phyloP scores from a whole-genome alignment of 257 asterid genomes.

The Henckelia pumila region DNA sequence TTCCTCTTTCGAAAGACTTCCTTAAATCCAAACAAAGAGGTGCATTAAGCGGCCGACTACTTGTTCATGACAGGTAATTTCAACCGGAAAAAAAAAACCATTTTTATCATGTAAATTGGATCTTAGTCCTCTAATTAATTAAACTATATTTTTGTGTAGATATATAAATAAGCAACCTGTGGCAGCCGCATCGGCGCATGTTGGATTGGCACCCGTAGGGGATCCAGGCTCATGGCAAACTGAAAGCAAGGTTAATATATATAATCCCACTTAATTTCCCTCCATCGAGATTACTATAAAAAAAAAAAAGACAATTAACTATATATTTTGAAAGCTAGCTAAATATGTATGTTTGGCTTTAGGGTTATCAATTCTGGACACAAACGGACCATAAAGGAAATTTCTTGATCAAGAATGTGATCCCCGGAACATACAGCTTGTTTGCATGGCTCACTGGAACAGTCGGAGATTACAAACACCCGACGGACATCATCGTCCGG shows the following conservation, averaged over 20 bases:
- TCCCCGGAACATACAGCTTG: constrained; percentile 52
- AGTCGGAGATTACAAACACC: constrained; percentile 60
- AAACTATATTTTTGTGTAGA: constrained; percentile 30
- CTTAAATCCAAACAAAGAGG: constrained; percentile 51
- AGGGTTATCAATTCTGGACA: constrained; percentile 78
- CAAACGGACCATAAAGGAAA: constrained; percentile 36
- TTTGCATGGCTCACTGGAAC: constrained; percentile 51
- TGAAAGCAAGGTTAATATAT: constrained; percentile 63
- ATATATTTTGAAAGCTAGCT: too few relatives aligned
- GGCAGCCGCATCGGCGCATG: constrained; percentile 43
- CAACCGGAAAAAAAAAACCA: too few relatives aligned
- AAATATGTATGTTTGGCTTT: background rate
- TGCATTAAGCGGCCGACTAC: constrained; percentile 42
- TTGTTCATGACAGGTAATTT: constrained; percentile 48
- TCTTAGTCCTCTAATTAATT: too few relatives aligned
- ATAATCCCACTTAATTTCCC: background rate
- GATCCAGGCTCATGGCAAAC: constrained; percentile 66
- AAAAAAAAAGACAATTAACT: too few relatives aligned
- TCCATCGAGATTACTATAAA: background rate
- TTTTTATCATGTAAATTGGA: too few relatives aligned
- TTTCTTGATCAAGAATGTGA: constrained; percentile 42
- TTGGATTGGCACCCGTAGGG: constrained; percentile 64
- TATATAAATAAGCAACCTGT: constrained; percentile 25
- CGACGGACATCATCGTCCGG: constrained; percentile 28
- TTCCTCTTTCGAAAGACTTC: constrained; percentile 50